These are phyloP conservation scores for Dacryopinax primogenitus DNA, from an alignment of 768 basidiomycete species.

Conservation along the genomic window DNA sequence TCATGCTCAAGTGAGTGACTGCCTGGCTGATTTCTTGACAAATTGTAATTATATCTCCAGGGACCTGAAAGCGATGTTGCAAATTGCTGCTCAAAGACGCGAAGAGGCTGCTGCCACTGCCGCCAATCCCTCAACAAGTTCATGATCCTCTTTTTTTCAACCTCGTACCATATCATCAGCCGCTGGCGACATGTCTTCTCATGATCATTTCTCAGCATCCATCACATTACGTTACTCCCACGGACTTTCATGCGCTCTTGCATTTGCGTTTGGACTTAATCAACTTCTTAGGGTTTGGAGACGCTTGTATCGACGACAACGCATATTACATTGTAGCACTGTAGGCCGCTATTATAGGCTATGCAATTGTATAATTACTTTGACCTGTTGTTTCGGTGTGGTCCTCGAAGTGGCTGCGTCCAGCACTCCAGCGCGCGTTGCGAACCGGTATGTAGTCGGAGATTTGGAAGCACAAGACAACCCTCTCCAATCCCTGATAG, in stretches of 20 bases:
- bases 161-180: neutral
- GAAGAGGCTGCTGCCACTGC: neutral
- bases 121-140: neutral
- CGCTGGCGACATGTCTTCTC: neutral
- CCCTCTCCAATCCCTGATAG: constrained; percentile 7
- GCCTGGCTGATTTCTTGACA: neutral
- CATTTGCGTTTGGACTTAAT: neutral
- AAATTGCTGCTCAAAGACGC: neutral
- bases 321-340: constrained; percentile 1
- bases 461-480: neutral
- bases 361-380: neutral
- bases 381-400: neutral
- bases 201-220: neutral
- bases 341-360: neutral
- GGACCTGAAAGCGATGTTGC: constrained; percentile 6
- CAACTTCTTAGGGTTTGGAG: neutral
- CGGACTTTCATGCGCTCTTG: neutral
- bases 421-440: neutral
- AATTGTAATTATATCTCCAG: neutral
- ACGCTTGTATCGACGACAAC: neutral
- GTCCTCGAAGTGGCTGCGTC: neutral
- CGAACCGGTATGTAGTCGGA: neutral
- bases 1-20: constrained; percentile 2
- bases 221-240: neutral
- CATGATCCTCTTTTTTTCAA: neutral